A percentile compares a stretch with the other conserved stretches of the same genome.
Conservation (phyloP, 2,329 filamentous ascomycete genomes). For the Fusarium succisae region DNA sequence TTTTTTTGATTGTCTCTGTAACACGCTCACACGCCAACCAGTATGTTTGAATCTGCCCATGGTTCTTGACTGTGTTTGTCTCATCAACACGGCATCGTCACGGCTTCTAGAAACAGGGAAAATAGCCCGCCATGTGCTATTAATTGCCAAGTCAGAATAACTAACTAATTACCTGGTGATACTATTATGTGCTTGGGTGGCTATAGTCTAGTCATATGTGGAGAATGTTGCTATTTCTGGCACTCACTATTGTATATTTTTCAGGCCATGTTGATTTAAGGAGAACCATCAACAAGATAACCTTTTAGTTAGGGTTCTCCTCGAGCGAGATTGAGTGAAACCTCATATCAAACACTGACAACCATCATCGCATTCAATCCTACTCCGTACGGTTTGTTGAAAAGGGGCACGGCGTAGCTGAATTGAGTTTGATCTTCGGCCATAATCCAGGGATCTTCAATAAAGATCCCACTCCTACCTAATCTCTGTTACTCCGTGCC, state of each 20-base stretch:
- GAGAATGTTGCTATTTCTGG: slow-evolving; percentile 25
- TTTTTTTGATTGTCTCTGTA: neutral
- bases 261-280: neutral
- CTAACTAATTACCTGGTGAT: neutral
- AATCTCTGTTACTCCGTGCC: neutral
- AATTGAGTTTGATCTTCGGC: neutral
- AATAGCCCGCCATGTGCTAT: neutral
- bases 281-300: slow-evolving; percentile 17
- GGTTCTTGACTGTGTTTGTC: slow-evolving; percentile 1
- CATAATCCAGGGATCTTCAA: neutral
- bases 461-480: neutral
- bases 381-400: neutral
- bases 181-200: neutral
- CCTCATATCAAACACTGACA: neutral
- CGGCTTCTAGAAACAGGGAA: neutral
- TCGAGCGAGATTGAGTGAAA: slow-evolving; percentile 27
- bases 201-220: slow-evolving; percentile 5
- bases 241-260: neutral
- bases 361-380: neutral
- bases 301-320: slow-evolving; percentile 3
- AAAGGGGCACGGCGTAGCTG: slow-evolving; percentile 9
- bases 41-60: neutral
- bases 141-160: neutral
- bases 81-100: neutral
- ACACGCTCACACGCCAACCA: neutral